These are phyloP conservation scores for Murraya koenigii DNA, from an alignment of 345 rosid species.

Conservation along the genomic window DNA sequence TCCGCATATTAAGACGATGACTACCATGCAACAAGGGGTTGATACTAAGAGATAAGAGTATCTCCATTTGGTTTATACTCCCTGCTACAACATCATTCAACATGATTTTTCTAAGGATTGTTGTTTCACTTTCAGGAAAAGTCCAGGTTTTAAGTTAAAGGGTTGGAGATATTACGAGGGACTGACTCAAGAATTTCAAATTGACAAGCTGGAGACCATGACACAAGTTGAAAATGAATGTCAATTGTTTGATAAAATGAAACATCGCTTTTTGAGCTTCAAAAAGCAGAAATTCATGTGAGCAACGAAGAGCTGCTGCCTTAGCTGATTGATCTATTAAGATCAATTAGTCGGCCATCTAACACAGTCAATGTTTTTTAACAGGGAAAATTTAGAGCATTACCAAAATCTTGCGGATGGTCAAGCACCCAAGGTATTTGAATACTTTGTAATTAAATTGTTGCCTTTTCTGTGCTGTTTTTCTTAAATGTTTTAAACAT, in stretches of 20 bases:
- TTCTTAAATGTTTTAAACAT: background rate
- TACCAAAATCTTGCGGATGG: conserved; percentile 58
- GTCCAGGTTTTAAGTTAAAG: conserved; percentile 30
- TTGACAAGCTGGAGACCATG: conserved; percentile 28
- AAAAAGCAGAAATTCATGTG: conserved; percentile 73
- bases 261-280: conserved; percentile 64
- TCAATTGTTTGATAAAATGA: conserved; percentile 55
- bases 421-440: conserved; percentile 79
- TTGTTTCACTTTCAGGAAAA: conserved; percentile 32
- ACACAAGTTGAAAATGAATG: conserved; percentile 31
- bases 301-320: conserved; percentile 20
- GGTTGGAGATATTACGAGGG: conserved; percentile 38
- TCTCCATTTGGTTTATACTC: conserved; percentile 14
- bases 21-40: conserved; percentile 30
- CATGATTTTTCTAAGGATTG: background rate
- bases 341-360: conserved; percentile 2
- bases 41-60: conserved; percentile 41
- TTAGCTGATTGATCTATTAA: conserved; percentile 10
- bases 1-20: conserved; percentile 29
- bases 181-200: conserved; percentile 33
- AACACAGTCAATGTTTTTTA: conserved; percentile 18
- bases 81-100: background rate
- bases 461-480: background rate
- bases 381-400: conserved; percentile 73
- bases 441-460: background rate